Base-by-base conservation (phyloP, 805 yeast species). In the Lipomyces sp. region DNA sequence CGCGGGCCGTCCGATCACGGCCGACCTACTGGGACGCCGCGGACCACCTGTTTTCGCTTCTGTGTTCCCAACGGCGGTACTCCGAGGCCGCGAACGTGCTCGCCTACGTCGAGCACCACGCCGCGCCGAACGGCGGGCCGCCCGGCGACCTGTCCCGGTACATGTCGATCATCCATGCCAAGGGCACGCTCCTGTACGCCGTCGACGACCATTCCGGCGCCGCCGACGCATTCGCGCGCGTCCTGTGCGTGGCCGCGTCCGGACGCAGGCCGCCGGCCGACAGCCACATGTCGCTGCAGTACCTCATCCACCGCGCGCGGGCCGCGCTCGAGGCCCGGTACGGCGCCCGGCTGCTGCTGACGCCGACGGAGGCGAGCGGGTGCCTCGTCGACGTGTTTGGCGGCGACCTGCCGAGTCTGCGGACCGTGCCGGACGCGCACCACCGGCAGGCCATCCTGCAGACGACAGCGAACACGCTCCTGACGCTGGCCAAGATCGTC, bases 401-500 rank as follows among this genome's bases (percentile, higher is more conserved):
- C 4, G 56, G 56, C 16, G 53, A 48, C 14, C 24, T 54, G 4
- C 58, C 57, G 4, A 46, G 45, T 3, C 14, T 54, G 39, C 32
- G 48, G 4, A 22, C 16, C 8, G 46, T 54, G 8, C 26, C 36
- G 14, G 46, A 53, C 38, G 22, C 37, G 8, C 50, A 43, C 16
- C 53, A 47, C 32, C 54, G 58, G 16, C 47, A 47, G 18, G 45
- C 53, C 4, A 47, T 54, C 18, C 40, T 46, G 29, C 58, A 45
- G 29, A 54, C 58, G 8, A 48, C 53, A 2, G 53, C 65, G 34
- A 66, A 66, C 33, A 61, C 67, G 2, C 54, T 66, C n/a, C 55
- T 66, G 24, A 66, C 66, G 22, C 59, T 66, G 23, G 68, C 69
- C 5, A 66, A 66, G 34, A 57, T 65, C 11, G 41, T 66, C 7